These are phyloP conservation scores for Trichophyton schoenleinii DNA, from an alignment of 2,329 filamentous ascomycete genomes.

Conservation along the genomic window DNA sequence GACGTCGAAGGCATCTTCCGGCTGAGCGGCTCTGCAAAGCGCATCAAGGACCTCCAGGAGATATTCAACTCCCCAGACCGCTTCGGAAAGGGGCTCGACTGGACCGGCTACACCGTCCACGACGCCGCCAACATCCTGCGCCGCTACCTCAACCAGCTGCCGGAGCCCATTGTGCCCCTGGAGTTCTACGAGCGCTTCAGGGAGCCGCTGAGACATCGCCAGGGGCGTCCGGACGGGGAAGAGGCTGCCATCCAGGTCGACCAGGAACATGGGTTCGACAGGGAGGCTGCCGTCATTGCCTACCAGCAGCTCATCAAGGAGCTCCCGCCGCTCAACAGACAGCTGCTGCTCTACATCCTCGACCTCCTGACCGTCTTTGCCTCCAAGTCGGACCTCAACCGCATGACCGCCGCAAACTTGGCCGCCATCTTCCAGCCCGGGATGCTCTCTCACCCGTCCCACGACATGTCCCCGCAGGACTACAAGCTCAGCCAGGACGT, in stretches of 20 bases:
- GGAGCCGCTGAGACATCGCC: slow-evolving; percentile 59
- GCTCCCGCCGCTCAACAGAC: slow-evolving; percentile 80
- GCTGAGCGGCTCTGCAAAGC: slow-evolving; percentile 87
- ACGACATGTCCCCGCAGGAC: slow-evolving; percentile 90
- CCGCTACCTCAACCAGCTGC: slow-evolving; percentile 88
- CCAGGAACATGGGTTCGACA: slow-evolving; percentile 60
- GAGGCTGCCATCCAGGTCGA: slow-evolving; percentile 52
- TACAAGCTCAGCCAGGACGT: slow-evolving; percentile 95
- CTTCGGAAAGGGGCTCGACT: slow-evolving; percentile 92
- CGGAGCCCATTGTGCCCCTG: slow-evolving; percentile 89
- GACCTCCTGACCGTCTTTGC: slow-evolving; percentile 94
- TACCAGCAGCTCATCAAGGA: slow-evolving; percentile 91
- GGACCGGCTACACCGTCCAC: slow-evolving; percentile 95
- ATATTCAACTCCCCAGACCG: slow-evolving; percentile 89
- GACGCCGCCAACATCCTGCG: slow-evolving; percentile 94
- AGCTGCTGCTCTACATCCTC: slow-evolving; percentile 87
- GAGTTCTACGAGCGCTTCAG: slow-evolving; percentile 88
- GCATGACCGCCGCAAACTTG: slow-evolving; percentile 90
- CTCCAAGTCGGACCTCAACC: slow-evolving; percentile 89
- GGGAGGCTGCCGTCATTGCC: slow-evolving; percentile 59
- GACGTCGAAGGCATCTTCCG: slow-evolving; percentile 94
- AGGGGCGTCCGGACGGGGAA: slow-evolving; percentile 58
- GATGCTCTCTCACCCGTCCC: slow-evolving; percentile 81
- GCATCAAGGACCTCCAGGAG: slow-evolving; percentile 89
- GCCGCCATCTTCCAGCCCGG: slow-evolving; percentile 97